Conservation (phyloP, 176 grass and related monocot genomes). For the Ananas comosus region DNA sequence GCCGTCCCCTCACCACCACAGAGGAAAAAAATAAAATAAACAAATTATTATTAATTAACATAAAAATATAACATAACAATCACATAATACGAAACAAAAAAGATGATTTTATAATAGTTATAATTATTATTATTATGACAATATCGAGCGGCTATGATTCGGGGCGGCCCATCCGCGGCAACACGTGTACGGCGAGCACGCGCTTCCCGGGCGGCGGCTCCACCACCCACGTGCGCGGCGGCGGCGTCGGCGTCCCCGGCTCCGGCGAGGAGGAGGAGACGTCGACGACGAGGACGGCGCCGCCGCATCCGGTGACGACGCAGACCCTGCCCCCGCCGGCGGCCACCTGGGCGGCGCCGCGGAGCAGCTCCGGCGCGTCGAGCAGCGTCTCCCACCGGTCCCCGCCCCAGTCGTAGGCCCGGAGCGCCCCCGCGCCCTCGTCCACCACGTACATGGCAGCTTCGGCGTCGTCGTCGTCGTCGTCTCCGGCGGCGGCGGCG, state of each 20-base stretch:
- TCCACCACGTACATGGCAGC: constrained; percentile 45
- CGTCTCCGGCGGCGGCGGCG: neutral
- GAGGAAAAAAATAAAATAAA: too few species aligned
- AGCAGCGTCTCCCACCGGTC: constrained; percentile 46
- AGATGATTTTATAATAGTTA: too few species aligned
- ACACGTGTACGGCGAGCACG: constrained; percentile 55
- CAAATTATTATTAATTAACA: too few species aligned
- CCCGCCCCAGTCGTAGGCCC: constrained; percentile 39
- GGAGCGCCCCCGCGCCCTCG: constrained; percentile 37
- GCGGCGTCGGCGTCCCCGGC: neutral
- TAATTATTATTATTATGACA: too few species aligned
- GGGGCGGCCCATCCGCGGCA: constrained; percentile 49
- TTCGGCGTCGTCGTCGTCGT: neutral
- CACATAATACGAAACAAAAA: too few species aligned
- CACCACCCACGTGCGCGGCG: constrained; percentile 43
- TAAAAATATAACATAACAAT: too few species aligned
- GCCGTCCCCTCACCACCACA: too few species aligned
- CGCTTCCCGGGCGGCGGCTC: constrained; percentile 54
- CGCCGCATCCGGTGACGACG: constrained; percentile 25
- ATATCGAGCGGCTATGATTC: constrained; percentile 7
- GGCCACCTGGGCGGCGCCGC: constrained; percentile 49
- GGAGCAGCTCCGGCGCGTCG: constrained; percentile 30
- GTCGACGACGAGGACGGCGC: constrained; percentile 46
- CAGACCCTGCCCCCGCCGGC: constrained; percentile 38
- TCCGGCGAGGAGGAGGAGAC: neutral